Conservation (phyloP, 2,329 filamentous ascomycete species). For the Coniochaeta sp. region DNA sequence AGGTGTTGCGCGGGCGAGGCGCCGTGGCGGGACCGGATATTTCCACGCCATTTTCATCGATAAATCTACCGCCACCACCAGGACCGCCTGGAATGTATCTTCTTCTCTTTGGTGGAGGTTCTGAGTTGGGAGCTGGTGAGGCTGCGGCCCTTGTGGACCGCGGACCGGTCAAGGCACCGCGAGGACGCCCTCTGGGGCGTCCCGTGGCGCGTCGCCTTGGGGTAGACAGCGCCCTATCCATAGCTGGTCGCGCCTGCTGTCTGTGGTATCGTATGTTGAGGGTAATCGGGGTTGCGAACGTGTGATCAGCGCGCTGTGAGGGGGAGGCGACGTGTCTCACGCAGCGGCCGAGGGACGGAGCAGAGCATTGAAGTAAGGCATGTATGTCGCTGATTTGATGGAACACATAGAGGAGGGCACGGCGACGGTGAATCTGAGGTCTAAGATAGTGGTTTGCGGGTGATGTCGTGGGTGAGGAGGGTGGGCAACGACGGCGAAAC, state of each 20-base stretch:
- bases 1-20: slow-evolving; percentile 43
- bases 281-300: background rate
- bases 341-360: background rate
- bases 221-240: slow-evolving; percentile 26
- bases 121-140: slow-evolving; percentile 31
- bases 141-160: slow-evolving; percentile 16
- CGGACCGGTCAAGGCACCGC: slow-evolving; percentile 22
- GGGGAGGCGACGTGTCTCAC: slow-evolving; percentile 6
- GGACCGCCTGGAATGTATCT: slow-evolving; percentile 82
- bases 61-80: slow-evolving; percentile 76
- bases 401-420: background rate
- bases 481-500: background rate
- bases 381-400: background rate
- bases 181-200: slow-evolving; percentile 39
- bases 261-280: background rate
- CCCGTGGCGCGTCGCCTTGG: slow-evolving; percentile 33
- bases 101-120: slow-evolving; percentile 62
- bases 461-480: background rate
- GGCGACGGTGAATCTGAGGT: background rate
- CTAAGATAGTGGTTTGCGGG: background rate
- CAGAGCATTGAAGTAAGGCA: background rate
- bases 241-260: slow-evolving; percentile 7
- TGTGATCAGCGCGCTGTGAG: slow-evolving; percentile 3
- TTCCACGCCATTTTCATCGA: slow-evolving; percentile 63
- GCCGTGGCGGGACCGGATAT: slow-evolving; percentile 43